Evolutionary conservation across 1,284 basidiomycete species (phyloP), one percentile per base, ranked within the genome.

Genomic region (Puccinia hordei): DNA sequence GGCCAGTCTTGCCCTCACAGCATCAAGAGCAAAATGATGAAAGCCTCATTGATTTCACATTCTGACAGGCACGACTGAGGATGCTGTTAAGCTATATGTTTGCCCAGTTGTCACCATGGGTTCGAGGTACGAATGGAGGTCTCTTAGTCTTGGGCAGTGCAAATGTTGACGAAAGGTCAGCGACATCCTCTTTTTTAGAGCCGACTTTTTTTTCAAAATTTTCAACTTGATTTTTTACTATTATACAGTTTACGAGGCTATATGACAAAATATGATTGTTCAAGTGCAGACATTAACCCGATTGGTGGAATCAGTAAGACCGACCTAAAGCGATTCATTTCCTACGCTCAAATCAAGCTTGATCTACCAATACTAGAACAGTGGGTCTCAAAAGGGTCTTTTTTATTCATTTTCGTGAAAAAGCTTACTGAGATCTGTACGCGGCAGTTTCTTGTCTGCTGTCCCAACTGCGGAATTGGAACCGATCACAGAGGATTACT

Each of bases 291-390:
- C 35, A 80, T 80, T 22, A 80, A 80, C 38, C 77, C 77, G 57
- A 80, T 80, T 53, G 77, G 77, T 27, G 77, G 77, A 44, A 80
- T 80, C 24, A 80, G 77, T 27, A 80, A 80, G 71, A 80, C 77
- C 24, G 77, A 80, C 55, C 69, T 80, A 1, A 80, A 80, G 46
- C 49, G 77, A 19, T 80, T 80, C 44, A 80, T 80, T 65, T 68
- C 24, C 24, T 80, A 72, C 24, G 68, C 77, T 2, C 65, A 65
- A 53, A 63, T 41, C 8, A 80, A 80, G 46, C 65, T 80, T 53
- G 69, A 73, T 27, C 61, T 80, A 55, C 77, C 77, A 4, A 65
- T 80, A 49, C 71, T 80, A 35, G 66, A 80, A 49, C 55, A 80
- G 77, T 80, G 27, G 41, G 76, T 79, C 24, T 12, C 41, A 71